These are phyloP conservation scores for Malassezia nana DNA, from an alignment of 1,284 basidiomycete species.

Conservation along the genomic window DNA sequence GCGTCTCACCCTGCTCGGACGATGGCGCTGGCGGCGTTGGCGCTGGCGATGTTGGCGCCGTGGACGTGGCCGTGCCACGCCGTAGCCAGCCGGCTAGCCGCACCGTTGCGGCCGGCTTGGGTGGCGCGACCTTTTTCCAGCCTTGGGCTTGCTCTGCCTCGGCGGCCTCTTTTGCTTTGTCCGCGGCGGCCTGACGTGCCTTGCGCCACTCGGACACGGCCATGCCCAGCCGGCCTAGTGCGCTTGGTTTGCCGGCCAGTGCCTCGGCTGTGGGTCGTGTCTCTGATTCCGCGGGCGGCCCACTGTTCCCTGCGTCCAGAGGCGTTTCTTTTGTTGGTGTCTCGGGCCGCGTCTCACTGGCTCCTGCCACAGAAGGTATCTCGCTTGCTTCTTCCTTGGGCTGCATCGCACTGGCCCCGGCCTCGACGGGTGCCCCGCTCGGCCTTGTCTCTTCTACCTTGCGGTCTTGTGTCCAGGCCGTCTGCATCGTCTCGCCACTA, in stretches of 20 bases:
- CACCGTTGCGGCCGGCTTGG: background rate
- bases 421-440: too few relatives aligned
- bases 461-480: background rate
- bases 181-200: background rate
- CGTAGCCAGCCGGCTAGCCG: background rate
- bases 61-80: background rate
- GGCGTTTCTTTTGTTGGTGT: too few relatives aligned
- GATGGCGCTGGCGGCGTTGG: background rate
- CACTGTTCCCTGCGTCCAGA: background rate
- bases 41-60: background rate
- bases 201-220: slow-evolving; percentile 10
- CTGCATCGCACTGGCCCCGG: too few relatives aligned
- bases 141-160: slow-evolving; percentile 8
- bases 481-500: slow-evolving; percentile 8
- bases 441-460: too few relatives aligned
- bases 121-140: slow-evolving; percentile 8
- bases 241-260: background rate
- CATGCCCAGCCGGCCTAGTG: slow-evolving; percentile 1
- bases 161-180: background rate
- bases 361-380: too few relatives aligned
- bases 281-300: background rate
- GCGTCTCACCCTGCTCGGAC: background rate
- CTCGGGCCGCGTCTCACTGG: background rate
- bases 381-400: background rate
- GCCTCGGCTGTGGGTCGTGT: too few relatives aligned